Percentiles rank a stretch among this genome's conserved stretches.
phyloP scores from a whole-genome alignment of 352 stramenopile genomes.

The Globisporangium perplexum region DNA sequence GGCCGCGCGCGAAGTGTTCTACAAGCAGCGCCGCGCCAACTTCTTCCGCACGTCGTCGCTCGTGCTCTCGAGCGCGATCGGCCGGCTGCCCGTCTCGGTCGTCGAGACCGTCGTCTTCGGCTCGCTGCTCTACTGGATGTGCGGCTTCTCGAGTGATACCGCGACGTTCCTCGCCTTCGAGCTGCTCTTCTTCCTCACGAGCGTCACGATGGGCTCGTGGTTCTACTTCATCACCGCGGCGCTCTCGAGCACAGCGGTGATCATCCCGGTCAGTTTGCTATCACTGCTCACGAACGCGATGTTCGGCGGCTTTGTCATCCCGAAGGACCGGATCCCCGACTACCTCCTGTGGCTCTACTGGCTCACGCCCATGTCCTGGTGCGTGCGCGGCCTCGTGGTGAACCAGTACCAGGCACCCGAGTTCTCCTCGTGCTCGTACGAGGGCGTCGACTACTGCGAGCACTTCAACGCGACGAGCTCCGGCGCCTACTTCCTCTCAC shows the following conservation, averaged over 20 bases:
- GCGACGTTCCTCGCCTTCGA: constrained; percentile 38
- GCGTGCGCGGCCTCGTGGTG: constrained; percentile 13
- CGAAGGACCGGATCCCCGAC: constrained; percentile 34
- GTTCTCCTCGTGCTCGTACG: constrained; percentile 11
- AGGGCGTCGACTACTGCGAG: constrained; percentile 11
- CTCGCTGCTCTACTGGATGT: constrained; percentile 77
- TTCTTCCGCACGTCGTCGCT: constrained; percentile 68
- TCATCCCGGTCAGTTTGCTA: constrained; percentile 30
- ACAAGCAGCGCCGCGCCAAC: constrained; percentile 76
- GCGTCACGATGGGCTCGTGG: constrained; percentile 39
- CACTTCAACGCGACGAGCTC: constrained; percentile 18
- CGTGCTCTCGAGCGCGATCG: constrained; percentile 51
- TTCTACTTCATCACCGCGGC: constrained; percentile 41
- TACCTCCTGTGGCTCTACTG: constrained; percentile 25
- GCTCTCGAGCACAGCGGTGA: constrained; percentile 23
- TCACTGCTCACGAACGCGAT: constrained; percentile 34
- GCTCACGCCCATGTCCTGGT: constrained; percentile 27
- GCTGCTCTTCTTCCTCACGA: constrained; percentile 36
- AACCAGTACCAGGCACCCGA: constrained; percentile 12
- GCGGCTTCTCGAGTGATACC: constrained; percentile 33
- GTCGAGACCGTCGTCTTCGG: constrained; percentile 74
- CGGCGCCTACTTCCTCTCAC: constrained; percentile 33
- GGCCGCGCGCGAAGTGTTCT: constrained; percentile 54
- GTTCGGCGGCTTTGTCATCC: constrained; percentile 47
- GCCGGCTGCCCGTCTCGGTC: constrained; percentile 50